A percentile compares a stretch with the other conserved stretches of the same genome.
phyloP scores from a whole-genome alignment of 495 filamentous ascomycete genomes.

The Lophiotrema nucula region DNA sequence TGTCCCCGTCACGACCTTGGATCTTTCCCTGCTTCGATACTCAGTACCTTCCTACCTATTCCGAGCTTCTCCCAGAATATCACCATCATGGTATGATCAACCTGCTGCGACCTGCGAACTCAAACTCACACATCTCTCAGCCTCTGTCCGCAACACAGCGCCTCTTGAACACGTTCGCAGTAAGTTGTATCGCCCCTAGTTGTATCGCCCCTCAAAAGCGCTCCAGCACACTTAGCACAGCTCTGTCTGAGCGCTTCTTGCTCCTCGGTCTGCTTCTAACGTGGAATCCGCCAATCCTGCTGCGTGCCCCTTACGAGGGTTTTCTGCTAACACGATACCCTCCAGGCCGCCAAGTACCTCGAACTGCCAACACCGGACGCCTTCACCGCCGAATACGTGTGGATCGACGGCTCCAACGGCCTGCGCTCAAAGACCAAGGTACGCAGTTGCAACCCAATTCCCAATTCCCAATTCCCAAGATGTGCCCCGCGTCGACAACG shows the following conservation, averaged over 20 bases:
- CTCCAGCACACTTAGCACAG: too few species aligned
- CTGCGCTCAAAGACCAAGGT: slow-evolving; percentile 91
- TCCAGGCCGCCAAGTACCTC: slow-evolving; percentile 88
- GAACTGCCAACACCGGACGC: slow-evolving; percentile 81
- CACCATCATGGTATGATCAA: slow-evolving; percentile 30
- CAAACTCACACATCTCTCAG: slow-evolving; percentile 20
- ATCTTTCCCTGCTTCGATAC: too few species aligned
- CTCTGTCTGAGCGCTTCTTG: too few species aligned
- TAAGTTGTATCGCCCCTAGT: too few species aligned
- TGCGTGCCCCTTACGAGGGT: too few species aligned
- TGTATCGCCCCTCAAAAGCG: too few species aligned
- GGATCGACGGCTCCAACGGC: slow-evolving; percentile 81
- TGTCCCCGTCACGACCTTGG: too few species aligned
- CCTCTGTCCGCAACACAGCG: too few species aligned
- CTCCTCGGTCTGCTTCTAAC: too few species aligned
- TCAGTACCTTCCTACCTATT: neutral
- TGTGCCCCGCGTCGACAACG: too few species aligned
- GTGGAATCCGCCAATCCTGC: too few species aligned
- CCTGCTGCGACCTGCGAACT: neutral
- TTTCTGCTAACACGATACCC: slow-evolving; percentile 10
- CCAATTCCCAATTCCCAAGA: slow-evolving; percentile 7
- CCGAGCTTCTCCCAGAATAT: slow-evolving; percentile 4
- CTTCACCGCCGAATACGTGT: slow-evolving; percentile 93
- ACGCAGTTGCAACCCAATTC: slow-evolving; percentile 41
- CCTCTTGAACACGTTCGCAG: slow-evolving; percentile 46